phyloP scores from a whole-genome alignment of 192 early-diverging fungal species.

The Oehlia diaphana region DNA sequence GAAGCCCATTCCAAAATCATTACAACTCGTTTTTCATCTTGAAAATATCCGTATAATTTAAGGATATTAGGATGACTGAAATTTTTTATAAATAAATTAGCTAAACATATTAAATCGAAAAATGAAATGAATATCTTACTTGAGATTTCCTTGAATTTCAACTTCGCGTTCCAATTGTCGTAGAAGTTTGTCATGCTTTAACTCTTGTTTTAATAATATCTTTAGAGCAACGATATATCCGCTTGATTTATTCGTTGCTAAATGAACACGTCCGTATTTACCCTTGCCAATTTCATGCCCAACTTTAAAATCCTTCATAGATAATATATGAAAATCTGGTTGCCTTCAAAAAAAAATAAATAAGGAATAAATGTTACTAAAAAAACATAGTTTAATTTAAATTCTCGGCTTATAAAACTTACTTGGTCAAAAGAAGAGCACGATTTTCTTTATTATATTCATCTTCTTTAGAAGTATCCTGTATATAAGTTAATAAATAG shows the following conservation, averaged over 20 bases:
- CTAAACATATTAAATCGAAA: background rate
- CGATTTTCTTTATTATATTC: background rate
- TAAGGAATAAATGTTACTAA: background rate
- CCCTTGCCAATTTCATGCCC: constrained; percentile 87
- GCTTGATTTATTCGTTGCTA: constrained; percentile 82
- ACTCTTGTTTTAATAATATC: constrained; percentile 83
- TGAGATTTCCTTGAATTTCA: constrained; percentile 91
- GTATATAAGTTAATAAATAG: background rate
- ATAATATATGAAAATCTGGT: background rate
- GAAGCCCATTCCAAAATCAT: constrained; percentile 94
- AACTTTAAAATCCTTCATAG: constrained; percentile 83
- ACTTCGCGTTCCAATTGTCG: constrained; percentile 90
- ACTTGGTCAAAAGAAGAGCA: background rate
- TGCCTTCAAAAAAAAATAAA: background rate
- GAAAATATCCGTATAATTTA: constrained; percentile 93
- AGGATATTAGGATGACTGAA: constrained; percentile 87
- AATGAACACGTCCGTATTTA: constrained; percentile 93
- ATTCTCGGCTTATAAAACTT: background rate
- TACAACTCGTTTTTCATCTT: constrained; percentile 90
- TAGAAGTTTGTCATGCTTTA: constrained; percentile 72
- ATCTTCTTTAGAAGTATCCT: background rate
- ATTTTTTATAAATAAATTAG: background rate
- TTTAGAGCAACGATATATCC: constrained; percentile 93
- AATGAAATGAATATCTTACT: constrained; percentile 44
- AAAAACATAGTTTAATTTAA: background rate